phyloP scores from a whole-genome alignment of 1,139 yeast species.

The Candida frijolesensis region DNA sequence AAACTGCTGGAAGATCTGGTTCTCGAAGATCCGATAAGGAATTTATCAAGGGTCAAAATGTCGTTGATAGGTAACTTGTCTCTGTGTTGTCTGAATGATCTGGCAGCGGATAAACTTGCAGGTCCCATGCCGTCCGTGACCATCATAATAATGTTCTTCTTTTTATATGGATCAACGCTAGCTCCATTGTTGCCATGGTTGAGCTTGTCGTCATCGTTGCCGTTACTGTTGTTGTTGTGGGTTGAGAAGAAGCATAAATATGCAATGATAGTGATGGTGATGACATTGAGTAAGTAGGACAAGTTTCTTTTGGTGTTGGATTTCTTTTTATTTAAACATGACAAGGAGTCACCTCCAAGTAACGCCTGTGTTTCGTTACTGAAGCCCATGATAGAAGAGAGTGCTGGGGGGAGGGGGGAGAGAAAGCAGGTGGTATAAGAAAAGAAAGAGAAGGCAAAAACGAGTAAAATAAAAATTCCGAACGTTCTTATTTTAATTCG shows the following conservation, averaged over 20 bases:
- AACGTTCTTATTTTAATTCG: too few species aligned
- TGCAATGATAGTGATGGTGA: constrained; percentile 16
- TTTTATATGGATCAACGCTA: constrained; percentile 17
- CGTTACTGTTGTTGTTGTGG: not conserved
- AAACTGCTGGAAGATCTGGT: constrained; percentile 73
- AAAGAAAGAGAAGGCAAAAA: too few species aligned
- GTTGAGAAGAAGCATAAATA: constrained; percentile 14
- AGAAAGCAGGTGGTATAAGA: too few species aligned
- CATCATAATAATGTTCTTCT: constrained; percentile 74
- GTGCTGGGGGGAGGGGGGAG: too few species aligned
- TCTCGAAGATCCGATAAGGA: constrained; percentile 74
- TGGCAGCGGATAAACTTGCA: constrained; percentile 72
- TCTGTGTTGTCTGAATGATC: constrained; percentile 65
- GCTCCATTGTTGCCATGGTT: not conserved
- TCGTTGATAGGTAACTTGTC: constrained; percentile 49
- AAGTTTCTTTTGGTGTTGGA: constrained; percentile 9
- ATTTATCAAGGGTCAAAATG: constrained; percentile 60
- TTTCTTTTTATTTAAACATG: constrained; percentile 12
- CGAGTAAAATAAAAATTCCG: too few species aligned
- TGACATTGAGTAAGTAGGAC: constrained; percentile 15
- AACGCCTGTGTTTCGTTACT: constrained; percentile 14
- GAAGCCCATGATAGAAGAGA: constrained; percentile 6
- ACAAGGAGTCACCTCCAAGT: constrained; percentile 17
- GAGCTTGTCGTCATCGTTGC: not conserved
- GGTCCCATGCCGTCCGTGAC: constrained; percentile 96